phyloP scores from a whole-genome alignment of 306 rosid genomes.

The Quercus gilva region DNA sequence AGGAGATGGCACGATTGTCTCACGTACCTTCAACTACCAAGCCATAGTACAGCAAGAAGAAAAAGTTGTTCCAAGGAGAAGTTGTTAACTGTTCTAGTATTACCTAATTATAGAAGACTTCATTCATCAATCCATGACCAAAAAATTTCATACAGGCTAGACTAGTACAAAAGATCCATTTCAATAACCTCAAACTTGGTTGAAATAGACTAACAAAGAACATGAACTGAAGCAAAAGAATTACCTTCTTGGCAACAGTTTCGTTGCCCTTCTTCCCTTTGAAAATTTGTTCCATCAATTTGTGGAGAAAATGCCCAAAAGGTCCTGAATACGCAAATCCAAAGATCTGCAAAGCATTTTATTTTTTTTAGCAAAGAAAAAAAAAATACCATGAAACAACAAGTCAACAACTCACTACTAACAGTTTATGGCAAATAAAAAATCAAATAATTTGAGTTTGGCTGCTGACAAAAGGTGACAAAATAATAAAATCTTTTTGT shows the following conservation, averaged over 20 bases:
- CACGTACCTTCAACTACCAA: conserved; percentile 82
- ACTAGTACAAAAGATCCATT: neutral
- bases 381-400: neutral
- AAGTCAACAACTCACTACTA: neutral
- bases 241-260: conserved; percentile 81
- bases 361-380: conserved; percentile 5
- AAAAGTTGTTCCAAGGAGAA: conserved; percentile 86
- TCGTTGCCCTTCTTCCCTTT: conserved; percentile 73
- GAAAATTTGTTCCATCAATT: conserved; percentile 76
- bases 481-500: neutral
- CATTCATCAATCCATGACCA: conserved; percentile 19
- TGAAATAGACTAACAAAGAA: neutral
- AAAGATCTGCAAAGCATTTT: conserved; percentile 61
- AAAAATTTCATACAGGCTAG: conserved; percentile 5
- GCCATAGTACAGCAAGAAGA: conserved; percentile 89
- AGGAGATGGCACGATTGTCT: neutral
- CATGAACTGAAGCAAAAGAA: conserved; percentile 1
- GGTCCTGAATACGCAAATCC: conserved; percentile 90
- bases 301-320: conserved; percentile 90
- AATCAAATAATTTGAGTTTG: neutral
- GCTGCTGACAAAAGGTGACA: neutral
- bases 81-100: conserved; percentile 77
- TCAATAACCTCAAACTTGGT: conserved; percentile 2
- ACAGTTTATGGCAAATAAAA: neutral
- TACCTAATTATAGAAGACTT: conserved; percentile 48